phyloP scores from a whole-genome alignment of 2,329 filamentous ascomycete species.

The Xylaria multiplex region DNA sequence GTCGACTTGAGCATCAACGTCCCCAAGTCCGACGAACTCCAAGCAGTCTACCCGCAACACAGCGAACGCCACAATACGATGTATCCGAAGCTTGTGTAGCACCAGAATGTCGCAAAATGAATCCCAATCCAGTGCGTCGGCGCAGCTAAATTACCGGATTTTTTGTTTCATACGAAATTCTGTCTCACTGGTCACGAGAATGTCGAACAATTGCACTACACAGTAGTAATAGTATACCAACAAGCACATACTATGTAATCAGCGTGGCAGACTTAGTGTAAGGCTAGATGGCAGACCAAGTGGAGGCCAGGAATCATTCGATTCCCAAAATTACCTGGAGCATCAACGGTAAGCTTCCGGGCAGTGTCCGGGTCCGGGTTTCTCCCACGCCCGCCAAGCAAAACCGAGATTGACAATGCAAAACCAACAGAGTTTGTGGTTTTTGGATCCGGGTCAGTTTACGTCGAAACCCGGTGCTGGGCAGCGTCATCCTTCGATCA shows the following conservation, averaged over 20 bases:
- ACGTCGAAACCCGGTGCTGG: constrained; percentile 17
- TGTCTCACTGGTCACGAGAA: constrained; percentile 4
- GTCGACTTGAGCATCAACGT: constrained; percentile 2
- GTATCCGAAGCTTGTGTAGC: constrained; percentile 7
- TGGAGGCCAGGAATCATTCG: constrained; percentile 16
- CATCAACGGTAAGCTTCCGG: constrained; percentile 7
- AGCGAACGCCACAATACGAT: neutral
- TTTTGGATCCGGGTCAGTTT: constrained; percentile 13
- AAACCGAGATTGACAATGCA: constrained; percentile 13
- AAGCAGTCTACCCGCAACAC: constrained; percentile 1
- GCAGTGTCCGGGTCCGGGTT: neutral
- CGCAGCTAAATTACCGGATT: constrained; percentile 2
- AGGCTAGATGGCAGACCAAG: constrained; percentile 15
- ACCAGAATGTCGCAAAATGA: constrained; percentile 3
- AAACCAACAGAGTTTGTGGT: neutral
- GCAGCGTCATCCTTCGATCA: constrained; percentile 19
- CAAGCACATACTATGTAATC: neutral
- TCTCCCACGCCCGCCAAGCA: constrained; percentile 6
- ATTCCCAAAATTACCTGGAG: neutral
- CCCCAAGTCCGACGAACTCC: constrained; percentile 5
- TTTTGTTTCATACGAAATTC: constrained; percentile 5
- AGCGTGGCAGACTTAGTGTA: constrained; percentile 9
- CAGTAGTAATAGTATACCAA: constrained; percentile 9
- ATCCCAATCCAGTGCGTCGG: constrained; percentile 20
- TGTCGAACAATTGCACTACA: constrained; percentile 9